Evolutionary conservation across 192 early-diverging fungal genomes (phyloP).

Genomic region (Lunasporangiospora selenospora): DNA sequence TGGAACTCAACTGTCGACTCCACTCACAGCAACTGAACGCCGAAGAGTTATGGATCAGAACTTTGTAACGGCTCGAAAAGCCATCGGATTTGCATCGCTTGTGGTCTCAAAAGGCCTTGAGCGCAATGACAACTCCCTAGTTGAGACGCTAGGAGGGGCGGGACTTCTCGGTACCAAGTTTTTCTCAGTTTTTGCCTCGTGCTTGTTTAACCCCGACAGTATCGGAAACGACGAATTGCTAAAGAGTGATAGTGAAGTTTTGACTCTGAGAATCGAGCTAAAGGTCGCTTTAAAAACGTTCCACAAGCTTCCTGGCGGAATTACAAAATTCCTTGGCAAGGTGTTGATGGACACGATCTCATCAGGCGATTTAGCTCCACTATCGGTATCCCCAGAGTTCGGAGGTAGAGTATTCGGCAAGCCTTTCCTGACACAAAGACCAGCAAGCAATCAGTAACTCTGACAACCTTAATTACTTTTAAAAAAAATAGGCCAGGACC

Average conservation of each 20-base stretch:
- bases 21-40: conserved; percentile 15
- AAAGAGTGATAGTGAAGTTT: conserved; percentile 21
- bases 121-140: conserved; percentile 1
- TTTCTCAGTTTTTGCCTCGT: conserved; percentile 50
- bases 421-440: too few relatives aligned
- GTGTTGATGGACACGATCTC: conserved; percentile 15
- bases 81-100: conserved; percentile 12
- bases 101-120: conserved; percentile 7
- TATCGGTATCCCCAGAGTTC: conserved; percentile 13
- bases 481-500: conserved; percentile 26
- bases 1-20: background rate
- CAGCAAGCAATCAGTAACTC: too few relatives aligned
- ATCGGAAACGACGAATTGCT: conserved; percentile 43
- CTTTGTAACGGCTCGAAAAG: conserved; percentile 14
- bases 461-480: too few relatives aligned
- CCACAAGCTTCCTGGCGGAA: conserved; percentile 1
- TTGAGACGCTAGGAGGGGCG: conserved; percentile 6
- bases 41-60: conserved; percentile 38
- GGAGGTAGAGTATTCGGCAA: conserved; percentile 19
- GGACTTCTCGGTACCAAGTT: conserved; percentile 47
- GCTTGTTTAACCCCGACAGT: conserved; percentile 53
- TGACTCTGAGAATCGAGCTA: conserved; percentile 18
- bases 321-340: conserved; percentile 2
- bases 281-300: conserved; percentile 19
- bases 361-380: conserved; percentile 10